A percentile compares a stretch with the other conserved stretches of the same genome.
Conservation (phyloP, 495 filamentous ascomycete genomes). For the Penicillium robsamsonii region DNA sequence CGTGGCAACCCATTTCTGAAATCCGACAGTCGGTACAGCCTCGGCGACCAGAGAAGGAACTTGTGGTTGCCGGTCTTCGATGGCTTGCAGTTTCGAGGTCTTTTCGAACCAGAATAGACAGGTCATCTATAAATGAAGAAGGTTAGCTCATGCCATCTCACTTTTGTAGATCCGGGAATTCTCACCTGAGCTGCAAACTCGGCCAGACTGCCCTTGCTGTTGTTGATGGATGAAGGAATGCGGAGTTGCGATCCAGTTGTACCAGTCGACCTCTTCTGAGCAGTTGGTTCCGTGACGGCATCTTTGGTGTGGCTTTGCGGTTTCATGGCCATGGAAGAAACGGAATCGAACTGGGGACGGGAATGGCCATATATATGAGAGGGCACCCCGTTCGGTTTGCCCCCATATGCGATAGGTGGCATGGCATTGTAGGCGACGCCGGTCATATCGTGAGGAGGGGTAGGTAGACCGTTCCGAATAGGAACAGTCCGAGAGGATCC, state of each 20-base stretch:
- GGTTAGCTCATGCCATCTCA: constrained; percentile 9
- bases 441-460: constrained; percentile 52
- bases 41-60: constrained; percentile 58
- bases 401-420: constrained; percentile 35
- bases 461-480: constrained; percentile 49
- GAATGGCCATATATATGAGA: constrained; percentile 31
- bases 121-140: constrained; percentile 61
- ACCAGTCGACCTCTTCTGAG: constrained; percentile 33
- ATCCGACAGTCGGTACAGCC: constrained; percentile 73
- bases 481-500: constrained; percentile 38
- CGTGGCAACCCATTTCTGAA: constrained; percentile 90
- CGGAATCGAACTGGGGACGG: constrained; percentile 27
- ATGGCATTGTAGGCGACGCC: constrained; percentile 44
- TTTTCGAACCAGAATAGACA: constrained; percentile 99
- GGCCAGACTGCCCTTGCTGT: constrained; percentile 67
- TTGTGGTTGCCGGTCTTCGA: constrained; percentile 62
- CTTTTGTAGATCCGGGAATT: background rate
- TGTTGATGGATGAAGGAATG: constrained; percentile 71
- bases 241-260: constrained; percentile 62
- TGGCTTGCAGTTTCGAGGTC: constrained; percentile 66
- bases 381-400: constrained; percentile 30
- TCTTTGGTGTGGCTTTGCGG: constrained; percentile 30
- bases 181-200: constrained; percentile 81
- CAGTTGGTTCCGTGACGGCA: constrained; percentile 20
- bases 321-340: constrained; percentile 28